Conservation (phyloP, 257 asterid species). For the Solanum infundibuliforme region DNA sequence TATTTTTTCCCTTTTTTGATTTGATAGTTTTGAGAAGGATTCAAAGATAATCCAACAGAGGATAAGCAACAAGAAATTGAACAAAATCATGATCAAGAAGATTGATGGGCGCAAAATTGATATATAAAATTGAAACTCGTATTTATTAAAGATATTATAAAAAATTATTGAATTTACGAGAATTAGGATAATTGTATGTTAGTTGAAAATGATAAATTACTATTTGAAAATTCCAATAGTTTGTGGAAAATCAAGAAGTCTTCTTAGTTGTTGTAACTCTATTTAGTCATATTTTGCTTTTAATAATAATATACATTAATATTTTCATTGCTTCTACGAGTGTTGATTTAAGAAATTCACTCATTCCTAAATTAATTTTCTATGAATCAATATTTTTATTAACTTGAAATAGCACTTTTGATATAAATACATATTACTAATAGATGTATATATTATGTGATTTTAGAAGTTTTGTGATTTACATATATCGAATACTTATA, state of each 20-base stretch:
- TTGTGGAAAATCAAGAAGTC: background rate
- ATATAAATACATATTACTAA: background rate
- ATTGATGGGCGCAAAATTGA: background rate
- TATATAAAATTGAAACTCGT: too few species aligned
- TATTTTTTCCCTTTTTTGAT: background rate
- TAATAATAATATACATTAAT: background rate
- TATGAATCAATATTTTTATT: too few species aligned
- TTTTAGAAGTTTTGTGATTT: background rate
- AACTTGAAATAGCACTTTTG: background rate
- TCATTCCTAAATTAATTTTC: background rate
- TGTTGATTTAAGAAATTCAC: background rate
- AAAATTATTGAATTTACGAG: background rate
- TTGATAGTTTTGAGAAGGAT: slow-evolving; percentile 36
- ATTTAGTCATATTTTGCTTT: background rate
- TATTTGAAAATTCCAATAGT: background rate
- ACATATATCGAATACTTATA: background rate
- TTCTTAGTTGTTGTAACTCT: background rate
- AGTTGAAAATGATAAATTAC: background rate
- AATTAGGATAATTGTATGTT: too few species aligned
- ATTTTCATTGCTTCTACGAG: background rate
- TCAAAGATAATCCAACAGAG: slow-evolving; percentile 43
- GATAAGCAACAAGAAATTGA: slow-evolving; percentile 63
- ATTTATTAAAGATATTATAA: too few species aligned
- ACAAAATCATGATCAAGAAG: slow-evolving; percentile 9
- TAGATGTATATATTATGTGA: background rate